A percentile compares a stretch with the other conserved stretches of the same genome.
Conservation (phyloP, 2,329 filamentous ascomycete genomes). For the Monosporascus sp. region DNA sequence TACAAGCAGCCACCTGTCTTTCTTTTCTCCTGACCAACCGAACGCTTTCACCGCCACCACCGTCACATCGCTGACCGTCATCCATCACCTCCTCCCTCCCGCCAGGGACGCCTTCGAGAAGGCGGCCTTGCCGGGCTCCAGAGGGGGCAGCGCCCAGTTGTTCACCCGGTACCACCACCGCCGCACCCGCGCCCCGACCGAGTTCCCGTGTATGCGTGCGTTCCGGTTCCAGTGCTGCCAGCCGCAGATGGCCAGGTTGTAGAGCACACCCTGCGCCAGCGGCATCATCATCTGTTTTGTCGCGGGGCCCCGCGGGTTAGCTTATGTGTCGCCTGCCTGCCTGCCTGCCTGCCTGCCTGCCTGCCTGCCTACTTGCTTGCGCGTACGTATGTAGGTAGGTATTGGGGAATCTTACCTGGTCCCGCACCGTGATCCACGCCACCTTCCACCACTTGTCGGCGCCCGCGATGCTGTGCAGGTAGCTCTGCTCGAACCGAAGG, state of each 20-base stretch:
- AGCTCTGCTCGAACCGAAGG: conserved; percentile 95
- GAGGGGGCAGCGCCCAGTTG: conserved; percentile 68
- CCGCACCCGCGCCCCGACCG: conserved; percentile 69
- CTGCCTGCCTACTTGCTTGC: neutral
- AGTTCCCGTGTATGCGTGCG: conserved; percentile 69
- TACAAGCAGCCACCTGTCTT: too few species aligned
- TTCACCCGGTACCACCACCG: conserved; percentile 96
- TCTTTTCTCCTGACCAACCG: too few species aligned
- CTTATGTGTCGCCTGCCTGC: neutral
- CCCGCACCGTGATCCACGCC: conserved; percentile 75
- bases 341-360: neutral
- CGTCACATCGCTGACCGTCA: neutral
- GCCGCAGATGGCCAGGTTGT: conserved; percentile 76
- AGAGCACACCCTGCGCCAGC: conserved; percentile 80
- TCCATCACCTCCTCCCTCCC: neutral
- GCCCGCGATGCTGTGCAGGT: conserved; percentile 78
- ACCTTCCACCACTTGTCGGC: conserved; percentile 78
- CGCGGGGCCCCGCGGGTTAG: neutral
- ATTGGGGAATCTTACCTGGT: conserved; percentile 61
- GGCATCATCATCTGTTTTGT: conserved; percentile 69
- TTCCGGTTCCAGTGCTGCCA: conserved; percentile 88
- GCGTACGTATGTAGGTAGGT: neutral
- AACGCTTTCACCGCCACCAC: too few species aligned
- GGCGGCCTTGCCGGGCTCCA: neutral
- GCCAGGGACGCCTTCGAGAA: neutral